phyloP scores from a whole-genome alignment of 345 rosid species.

The Melaleuca alternifolia region DNA sequence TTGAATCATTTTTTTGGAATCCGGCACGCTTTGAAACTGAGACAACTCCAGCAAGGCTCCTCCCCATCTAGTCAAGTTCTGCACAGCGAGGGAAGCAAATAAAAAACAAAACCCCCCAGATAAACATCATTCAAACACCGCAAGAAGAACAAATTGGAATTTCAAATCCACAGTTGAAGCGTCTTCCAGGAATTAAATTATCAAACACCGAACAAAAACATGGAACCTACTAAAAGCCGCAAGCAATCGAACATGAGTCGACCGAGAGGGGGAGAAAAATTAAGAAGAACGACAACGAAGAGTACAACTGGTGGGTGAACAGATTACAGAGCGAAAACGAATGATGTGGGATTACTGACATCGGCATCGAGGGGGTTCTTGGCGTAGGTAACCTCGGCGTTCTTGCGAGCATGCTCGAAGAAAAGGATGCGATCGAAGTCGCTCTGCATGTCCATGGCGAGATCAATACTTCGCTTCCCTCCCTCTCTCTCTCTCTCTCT shows the following conservation, averaged over 20 bases:
- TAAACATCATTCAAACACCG: background rate
- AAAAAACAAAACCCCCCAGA: background rate
- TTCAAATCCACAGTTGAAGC: background rate
- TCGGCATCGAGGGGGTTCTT: constrained; percentile 69
- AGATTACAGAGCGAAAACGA: background rate
- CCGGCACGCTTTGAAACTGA: constrained; percentile 59
- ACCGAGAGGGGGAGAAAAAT: background rate
- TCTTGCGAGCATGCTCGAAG: constrained; percentile 81
- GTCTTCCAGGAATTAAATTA: background rate
- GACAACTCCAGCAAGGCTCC: constrained; percentile 78
- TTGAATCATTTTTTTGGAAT: constrained; percentile 64
- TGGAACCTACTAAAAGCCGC: background rate
- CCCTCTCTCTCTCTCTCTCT: background rate
- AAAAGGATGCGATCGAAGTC: constrained; percentile 62
- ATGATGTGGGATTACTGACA: constrained; percentile 17
- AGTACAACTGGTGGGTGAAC: background rate
- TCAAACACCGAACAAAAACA: background rate
- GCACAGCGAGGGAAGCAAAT: background rate
- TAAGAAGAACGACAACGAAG: background rate
- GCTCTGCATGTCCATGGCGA: constrained; percentile 45
- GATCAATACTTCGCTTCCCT: background rate
- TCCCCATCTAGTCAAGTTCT: constrained; percentile 90
- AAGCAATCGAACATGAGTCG: background rate
- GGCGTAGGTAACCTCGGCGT: constrained; percentile 49
- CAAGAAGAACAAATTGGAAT: background rate